These are phyloP conservation scores for Cadophora sp. DNA, from an alignment of 2,329 filamentous ascomycete species.

Conservation along the genomic window DNA sequence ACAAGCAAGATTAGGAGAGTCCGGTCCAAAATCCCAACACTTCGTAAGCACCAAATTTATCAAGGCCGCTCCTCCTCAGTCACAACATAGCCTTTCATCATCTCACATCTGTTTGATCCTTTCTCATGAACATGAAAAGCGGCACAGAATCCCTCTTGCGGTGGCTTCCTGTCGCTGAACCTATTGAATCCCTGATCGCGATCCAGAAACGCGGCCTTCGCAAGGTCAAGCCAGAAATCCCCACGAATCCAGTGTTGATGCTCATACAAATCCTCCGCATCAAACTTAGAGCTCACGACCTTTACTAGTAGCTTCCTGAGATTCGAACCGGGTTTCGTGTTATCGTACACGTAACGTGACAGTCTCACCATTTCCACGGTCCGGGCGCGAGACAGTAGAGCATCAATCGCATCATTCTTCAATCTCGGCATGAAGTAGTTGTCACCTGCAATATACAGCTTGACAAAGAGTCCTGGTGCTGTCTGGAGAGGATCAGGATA, in stretches of 20 bases:
- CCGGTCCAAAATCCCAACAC: neutral
- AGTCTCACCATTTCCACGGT: constrained; percentile 2
- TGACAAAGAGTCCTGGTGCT: constrained; percentile 15
- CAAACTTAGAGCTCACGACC: neutral
- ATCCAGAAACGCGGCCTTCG: neutral
- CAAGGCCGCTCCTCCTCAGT: neutral
- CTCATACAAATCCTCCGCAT: neutral
- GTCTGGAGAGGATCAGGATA: neutral
- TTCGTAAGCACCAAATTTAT: neutral
- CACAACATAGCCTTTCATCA: constrained; percentile 8
- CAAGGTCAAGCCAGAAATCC: constrained; percentile 16
- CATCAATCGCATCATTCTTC: constrained; percentile 27
- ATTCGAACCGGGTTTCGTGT: neutral
- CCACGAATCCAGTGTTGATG: neutral
- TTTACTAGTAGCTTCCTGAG: constrained; percentile 6
- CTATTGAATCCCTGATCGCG: constrained; percentile 12
- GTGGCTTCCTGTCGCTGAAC: constrained; percentile 4
- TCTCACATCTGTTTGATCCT: neutral
- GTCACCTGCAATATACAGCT: constrained; percentile 21
- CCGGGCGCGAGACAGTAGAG: neutral
- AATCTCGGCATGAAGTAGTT: constrained; percentile 24
- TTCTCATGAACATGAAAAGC: constrained; percentile 16
- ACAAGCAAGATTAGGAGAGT: neutral
- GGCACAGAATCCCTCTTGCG: constrained; percentile 1
- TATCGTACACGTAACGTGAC: constrained; percentile 4